phyloP scores from a whole-genome alignment of 352 stramenopile genomes.

The Globisporangium rhizosaccharum region DNA sequence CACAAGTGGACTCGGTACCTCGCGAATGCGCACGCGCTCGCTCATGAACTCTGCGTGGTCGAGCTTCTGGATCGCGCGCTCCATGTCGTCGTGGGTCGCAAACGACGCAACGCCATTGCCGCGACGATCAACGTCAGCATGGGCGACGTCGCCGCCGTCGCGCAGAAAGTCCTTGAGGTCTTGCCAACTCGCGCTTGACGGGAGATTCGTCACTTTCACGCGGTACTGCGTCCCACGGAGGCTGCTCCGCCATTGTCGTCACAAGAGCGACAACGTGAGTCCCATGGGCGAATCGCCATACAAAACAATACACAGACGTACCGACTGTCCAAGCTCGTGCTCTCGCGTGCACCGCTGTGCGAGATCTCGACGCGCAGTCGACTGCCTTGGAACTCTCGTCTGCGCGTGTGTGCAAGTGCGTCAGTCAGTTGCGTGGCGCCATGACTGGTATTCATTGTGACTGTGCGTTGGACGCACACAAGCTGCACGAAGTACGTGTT shows the following conservation, averaged over 20 bases:
- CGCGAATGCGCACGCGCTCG: constrained; percentile 38
- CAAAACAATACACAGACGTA: neutral
- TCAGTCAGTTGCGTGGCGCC: no score
- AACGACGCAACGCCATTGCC: constrained; percentile 65
- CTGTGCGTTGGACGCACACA: neutral
- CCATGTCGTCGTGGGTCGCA: constrained; percentile 50
- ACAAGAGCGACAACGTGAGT: neutral
- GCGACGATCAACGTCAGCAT: constrained; percentile 59
- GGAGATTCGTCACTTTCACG: constrained; percentile 39
- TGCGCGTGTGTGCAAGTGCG: neutral
- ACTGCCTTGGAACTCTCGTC: constrained; percentile 22
- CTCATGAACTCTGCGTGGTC: constrained; percentile 40
- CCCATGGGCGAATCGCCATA: no score
- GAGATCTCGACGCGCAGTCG: constrained; percentile 56
- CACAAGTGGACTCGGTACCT: constrained; percentile 9
- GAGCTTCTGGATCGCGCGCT: constrained; percentile 46
- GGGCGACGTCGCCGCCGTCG: constrained; percentile 50
- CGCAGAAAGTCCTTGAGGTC: constrained; percentile 69
- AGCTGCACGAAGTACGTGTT: neutral
- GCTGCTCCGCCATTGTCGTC: constrained; percentile 7
- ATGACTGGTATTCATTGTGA: constrained; percentile 1
- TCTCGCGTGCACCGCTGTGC: constrained; percentile 12
- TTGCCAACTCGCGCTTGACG: constrained; percentile 39
- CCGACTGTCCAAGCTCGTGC: constrained; percentile 1
- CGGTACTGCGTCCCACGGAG: constrained; percentile 48